Base-by-base conservation (phyloP, 2,329 filamentous ascomycete genomes). In the Pezicula carpinea region DNA sequence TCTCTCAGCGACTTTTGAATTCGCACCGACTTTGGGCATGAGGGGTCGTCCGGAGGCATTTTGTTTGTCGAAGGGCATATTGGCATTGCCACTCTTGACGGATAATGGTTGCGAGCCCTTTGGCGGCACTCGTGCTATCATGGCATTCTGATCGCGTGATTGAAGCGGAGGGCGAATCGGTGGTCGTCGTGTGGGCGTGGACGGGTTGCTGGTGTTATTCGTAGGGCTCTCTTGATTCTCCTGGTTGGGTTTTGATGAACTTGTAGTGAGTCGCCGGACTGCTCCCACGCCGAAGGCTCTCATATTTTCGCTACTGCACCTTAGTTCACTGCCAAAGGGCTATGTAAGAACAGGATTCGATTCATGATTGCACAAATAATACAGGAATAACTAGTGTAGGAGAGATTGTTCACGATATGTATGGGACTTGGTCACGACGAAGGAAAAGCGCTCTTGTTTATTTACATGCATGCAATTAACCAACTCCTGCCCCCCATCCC, bases 21-120 rank as follows among this genome's bases (percentile, higher is more conserved):
- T 72, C 53, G 83, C 76, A 65, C 75, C 78, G 59, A 90, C 79
- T 49, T 82, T 77, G 44, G 88, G 86, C 70, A 83, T 83, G 61
- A 85, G 75, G 74, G 75, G 54, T 69, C 73, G 60, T 61, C 71
- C 71, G 64, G 65, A 66, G 59, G 67, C 68, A 65, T 68, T 70
- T 44, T 71, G 73, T 69, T 73, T 76, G 67, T 78, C 73, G 62
- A 66, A 65, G 51, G 78, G 72, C 62, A 72, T 64, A 44, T 60
- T 64, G 31, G 55, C 49, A 54, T 58, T 62, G 43, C 55, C 52
- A 48, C 49, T 55, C 46, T 55, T 61, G 17, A 54, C 46, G 38
- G 48, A 49, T 32, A 57, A 45, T 43, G 56, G 55, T 43, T 34
- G 40, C 45, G 48, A 47, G 39, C 52, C 51, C 50, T 61, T 60